These are phyloP conservation scores for Stropharia rugosoannulata DNA, from an alignment of 768 basidiomycete species.

Conservation along the genomic window DNA sequence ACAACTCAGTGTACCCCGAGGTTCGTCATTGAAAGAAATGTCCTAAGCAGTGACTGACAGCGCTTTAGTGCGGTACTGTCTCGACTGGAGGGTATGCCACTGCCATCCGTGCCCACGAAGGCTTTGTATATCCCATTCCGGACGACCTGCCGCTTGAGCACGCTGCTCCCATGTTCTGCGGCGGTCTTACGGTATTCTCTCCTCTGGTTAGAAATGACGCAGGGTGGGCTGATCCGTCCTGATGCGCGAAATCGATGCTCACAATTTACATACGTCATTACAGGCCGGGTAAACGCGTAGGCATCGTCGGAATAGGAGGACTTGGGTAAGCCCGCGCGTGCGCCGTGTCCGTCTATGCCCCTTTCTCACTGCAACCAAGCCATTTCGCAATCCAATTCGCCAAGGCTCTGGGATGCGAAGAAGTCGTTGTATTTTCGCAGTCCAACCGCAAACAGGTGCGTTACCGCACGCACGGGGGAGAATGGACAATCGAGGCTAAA, in stretches of 20 bases:
- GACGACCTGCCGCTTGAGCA: conserved; percentile 46
- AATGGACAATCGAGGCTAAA: too few relatives aligned
- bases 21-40: conserved; percentile 10
- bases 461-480: too few relatives aligned
- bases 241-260: not conserved
- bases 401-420: conserved; percentile 52
- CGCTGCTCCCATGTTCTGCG: conserved; percentile 66
- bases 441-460: conserved; percentile 41
- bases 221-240: conserved; percentile 20
- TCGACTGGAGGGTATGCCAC: conserved; percentile 49
- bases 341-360: not conserved
- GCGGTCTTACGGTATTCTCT: conserved; percentile 62
- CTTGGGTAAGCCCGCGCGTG: conserved; percentile 33
- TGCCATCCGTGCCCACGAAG: conserved; percentile 44
- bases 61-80: conserved; percentile 27
- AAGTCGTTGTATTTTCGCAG: conserved; percentile 58
- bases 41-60: not conserved
- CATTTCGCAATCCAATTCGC: conserved; percentile 35
- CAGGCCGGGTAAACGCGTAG: conserved; percentile 64
- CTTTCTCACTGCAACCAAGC: conserved; percentile 9
- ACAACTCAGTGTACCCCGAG: conserved; percentile 40
- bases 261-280: conserved; percentile 2
- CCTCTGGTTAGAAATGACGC: conserved; percentile 53
- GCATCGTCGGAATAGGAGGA: conserved; percentile 66
- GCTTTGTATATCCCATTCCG: conserved; percentile 62